A percentile compares a stretch with the other conserved stretches of the same genome.
These are phyloP conservation scores for Neocatenulostroma microsporum DNA, from an alignment of 2,329 filamentous ascomycete species.

Conservation along the genomic window DNA sequence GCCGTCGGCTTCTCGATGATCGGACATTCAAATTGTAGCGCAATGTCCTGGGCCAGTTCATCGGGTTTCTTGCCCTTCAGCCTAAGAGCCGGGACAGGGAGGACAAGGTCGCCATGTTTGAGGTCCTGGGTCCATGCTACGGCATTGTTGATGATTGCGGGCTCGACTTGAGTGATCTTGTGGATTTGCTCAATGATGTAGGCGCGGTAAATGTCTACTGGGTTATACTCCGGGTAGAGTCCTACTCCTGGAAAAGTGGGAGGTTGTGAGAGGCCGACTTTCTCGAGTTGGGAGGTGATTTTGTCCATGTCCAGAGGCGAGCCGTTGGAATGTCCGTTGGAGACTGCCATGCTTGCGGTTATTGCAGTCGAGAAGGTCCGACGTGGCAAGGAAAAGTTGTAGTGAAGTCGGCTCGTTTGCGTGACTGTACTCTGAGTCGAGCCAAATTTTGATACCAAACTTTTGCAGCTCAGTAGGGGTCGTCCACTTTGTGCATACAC, in stretches of 20 bases:
- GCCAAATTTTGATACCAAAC: neutral
- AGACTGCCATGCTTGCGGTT: slow-evolving; percentile 18
- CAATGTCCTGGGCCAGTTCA: slow-evolving; percentile 49
- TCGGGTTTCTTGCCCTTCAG: slow-evolving; percentile 58
- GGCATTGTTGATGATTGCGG: slow-evolving; percentile 62
- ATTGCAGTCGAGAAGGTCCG: too few species aligned
- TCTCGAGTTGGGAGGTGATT: slow-evolving; percentile 24
- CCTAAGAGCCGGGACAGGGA: slow-evolving; percentile 72
- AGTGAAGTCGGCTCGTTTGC: neutral
- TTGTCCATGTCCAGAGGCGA: slow-evolving; percentile 13
- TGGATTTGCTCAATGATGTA: slow-evolving; percentile 64
- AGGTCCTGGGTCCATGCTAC: slow-evolving; percentile 71
- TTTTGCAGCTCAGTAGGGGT: neutral
- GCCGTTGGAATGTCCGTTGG: slow-evolving; percentile 11
- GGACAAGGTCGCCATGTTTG: slow-evolving; percentile 73
- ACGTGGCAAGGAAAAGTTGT: too few species aligned
- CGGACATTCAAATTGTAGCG: slow-evolving; percentile 52
- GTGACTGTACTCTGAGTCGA: slow-evolving; percentile 2
- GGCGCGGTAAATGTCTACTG: slow-evolving; percentile 69
- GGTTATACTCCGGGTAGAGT: slow-evolving; percentile 59
- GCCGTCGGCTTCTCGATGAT: slow-evolving; percentile 62
- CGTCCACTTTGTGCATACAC: neutral
- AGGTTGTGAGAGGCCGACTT: slow-evolving; percentile 22
- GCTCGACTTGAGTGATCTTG: slow-evolving; percentile 62
- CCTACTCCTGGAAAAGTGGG: slow-evolving; percentile 21